A percentile compares a stretch with the other conserved stretches of the same genome.
phyloP scores from a whole-genome alignment of 129 eudicot species.

The Flaveria linearis region DNA sequence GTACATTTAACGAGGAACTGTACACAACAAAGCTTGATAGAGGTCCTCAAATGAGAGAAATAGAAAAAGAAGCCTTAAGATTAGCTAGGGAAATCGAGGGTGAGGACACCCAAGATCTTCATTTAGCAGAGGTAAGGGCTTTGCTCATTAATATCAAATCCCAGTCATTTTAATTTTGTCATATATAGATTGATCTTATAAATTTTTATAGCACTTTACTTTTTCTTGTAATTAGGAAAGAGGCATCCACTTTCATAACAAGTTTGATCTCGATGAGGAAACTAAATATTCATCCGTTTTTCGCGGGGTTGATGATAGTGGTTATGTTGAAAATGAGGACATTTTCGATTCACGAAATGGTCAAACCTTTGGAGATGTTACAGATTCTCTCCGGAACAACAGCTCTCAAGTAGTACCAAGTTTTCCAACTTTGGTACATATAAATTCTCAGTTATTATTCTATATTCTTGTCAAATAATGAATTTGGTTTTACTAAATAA shows the following conservation, averaged over 20 bases:
- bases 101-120: conserved; percentile 91
- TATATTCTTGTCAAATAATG: background rate
- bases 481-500: conserved; percentile 2
- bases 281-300: conserved; percentile 81
- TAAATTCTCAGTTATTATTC: background rate
- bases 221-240: conserved; percentile 61
- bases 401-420: conserved; percentile 46
- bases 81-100: conserved; percentile 95
- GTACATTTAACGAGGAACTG: conserved; percentile 91
- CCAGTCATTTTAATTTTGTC: background rate
- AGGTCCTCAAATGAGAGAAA: conserved; percentile 89
- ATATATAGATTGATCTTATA: background rate
- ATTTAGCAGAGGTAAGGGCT: conserved; percentile 82
- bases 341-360: conserved; percentile 58
- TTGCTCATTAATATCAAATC: background rate
- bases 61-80: conserved; percentile 82
- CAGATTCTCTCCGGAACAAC: conserved; percentile 42
- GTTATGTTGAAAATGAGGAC: conserved; percentile 77
- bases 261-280: conserved; percentile 84
- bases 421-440: conserved; percentile 46
- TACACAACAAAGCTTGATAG: conserved; percentile 91
- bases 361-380: conserved; percentile 76
- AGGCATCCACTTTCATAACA: conserved; percentile 59
- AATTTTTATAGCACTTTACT: background rate
- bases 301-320: conserved; percentile 81